A percentile compares a stretch with the other conserved stretches of the same genome.
Evolutionary conservation across 176 grass and related monocot species (phyloP).

Genomic region (Zea mays): DNA sequence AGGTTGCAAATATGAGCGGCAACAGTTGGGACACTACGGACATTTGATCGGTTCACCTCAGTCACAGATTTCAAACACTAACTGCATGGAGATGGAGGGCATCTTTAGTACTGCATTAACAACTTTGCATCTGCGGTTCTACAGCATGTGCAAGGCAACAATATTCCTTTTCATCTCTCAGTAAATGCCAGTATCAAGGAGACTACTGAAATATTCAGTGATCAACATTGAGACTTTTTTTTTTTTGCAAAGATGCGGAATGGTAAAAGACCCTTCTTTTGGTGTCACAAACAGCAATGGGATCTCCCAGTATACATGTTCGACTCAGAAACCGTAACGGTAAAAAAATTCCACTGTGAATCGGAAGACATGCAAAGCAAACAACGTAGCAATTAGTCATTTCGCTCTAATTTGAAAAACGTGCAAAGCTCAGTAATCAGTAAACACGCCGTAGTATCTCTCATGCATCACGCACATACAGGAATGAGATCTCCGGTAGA

Average conservation of each 20-base stretch:
- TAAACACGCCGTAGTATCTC: neutral
- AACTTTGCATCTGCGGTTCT: neutral
- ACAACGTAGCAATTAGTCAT: neutral
- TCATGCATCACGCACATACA: neutral
- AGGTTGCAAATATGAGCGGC: slow-evolving; percentile 18
- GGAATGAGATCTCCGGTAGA: neutral
- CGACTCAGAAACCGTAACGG: neutral
- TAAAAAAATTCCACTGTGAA: neutral
- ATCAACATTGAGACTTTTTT: neutral
- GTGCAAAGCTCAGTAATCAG: neutral
- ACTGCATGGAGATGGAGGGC: neutral
- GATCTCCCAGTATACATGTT: neutral
- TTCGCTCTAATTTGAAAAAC: neutral
- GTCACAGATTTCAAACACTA: neutral
- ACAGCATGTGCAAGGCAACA: neutral
- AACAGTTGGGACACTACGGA: slow-evolving; percentile 13
- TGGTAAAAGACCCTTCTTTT: neutral
- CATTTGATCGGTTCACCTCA: neutral
- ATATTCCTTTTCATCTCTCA: neutral
- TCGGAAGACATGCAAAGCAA: neutral
- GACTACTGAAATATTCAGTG: neutral
- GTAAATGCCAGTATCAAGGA: neutral
- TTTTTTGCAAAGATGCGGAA: neutral
- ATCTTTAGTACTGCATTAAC: neutral
- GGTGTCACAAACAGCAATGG: neutral